A percentile compares a stretch with the other conserved stretches of the same genome.
Conservation (phyloP, 2,329 filamentous ascomycete species). For the Talaromyces sp. region DNA sequence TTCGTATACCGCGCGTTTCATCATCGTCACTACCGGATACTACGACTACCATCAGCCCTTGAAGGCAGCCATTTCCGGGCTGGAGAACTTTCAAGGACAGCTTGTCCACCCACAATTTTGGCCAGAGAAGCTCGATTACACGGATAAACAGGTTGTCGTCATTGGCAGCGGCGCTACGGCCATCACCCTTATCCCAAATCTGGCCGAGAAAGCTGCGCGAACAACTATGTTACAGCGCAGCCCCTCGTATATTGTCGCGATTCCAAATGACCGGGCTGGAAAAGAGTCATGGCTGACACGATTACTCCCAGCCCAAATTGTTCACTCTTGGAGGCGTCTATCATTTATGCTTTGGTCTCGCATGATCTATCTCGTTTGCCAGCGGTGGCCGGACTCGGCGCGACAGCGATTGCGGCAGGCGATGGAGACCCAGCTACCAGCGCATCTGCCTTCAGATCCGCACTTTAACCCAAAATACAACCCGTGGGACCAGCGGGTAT, state of each 20-base stretch:
- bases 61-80: slow-evolving; percentile 55
- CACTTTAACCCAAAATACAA: slow-evolving; percentile 60
- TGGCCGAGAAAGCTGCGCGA: slow-evolving; percentile 56
- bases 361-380: slow-evolving; percentile 43
- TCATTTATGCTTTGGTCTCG: slow-evolving; percentile 35
- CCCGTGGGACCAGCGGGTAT: slow-evolving; percentile 68
- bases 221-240: slow-evolving; percentile 75
- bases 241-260: slow-evolving; percentile 58
- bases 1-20: slow-evolving; percentile 32
- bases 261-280: slow-evolving; percentile 26
- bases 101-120: slow-evolving; percentile 67
- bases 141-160: slow-evolving; percentile 60
- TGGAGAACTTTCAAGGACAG: slow-evolving; percentile 57
- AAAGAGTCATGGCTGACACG: not conserved
- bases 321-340: slow-evolving; percentile 32
- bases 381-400: slow-evolving; percentile 45
- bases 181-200: slow-evolving; percentile 63
- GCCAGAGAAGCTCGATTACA: slow-evolving; percentile 60
- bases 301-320: slow-evolving; percentile 8
- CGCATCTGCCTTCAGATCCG: slow-evolving; percentile 46
- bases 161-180: slow-evolving; percentile 73
- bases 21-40: slow-evolving; percentile 60
- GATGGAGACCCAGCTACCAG: slow-evolving; percentile 48
- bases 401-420: slow-evolving; percentile 38
- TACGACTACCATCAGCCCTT: slow-evolving; percentile 63